Evolutionary conservation across 129 eudicot genomes (phyloP).

Genomic region (Smallanthus sonchifolius): DNA sequence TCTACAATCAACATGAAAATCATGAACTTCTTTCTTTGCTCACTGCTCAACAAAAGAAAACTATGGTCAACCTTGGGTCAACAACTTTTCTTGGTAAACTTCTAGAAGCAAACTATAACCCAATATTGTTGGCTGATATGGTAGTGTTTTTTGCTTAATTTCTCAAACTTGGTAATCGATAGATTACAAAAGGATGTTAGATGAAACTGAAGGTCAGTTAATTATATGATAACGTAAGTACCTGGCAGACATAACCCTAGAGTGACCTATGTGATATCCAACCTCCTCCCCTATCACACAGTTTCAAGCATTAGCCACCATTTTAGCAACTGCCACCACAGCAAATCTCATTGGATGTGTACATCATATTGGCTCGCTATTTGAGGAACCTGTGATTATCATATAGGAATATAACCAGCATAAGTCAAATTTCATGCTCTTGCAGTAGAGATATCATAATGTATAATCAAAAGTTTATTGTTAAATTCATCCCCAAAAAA

Average conservation of each 20-base stretch:
- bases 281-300: no score
- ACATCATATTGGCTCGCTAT: slow-evolving; percentile 71
- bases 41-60: no score
- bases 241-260: no score
- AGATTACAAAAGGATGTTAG: neutral
- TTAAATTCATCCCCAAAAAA: no score
- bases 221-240: no score
- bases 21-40: no score
- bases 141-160: neutral
- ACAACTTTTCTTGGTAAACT: slow-evolving; percentile 5
- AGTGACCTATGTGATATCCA: no score
- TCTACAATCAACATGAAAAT: neutral
- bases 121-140: neutral
- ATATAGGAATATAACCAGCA: slow-evolving; percentile 5
- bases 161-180: neutral
- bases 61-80: slow-evolving; percentile 12
- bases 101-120: slow-evolving; percentile 7
- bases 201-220: no score
- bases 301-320: slow-evolving; percentile 81
- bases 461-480: no score
- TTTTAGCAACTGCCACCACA: slow-evolving; percentile 92
- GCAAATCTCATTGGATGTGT: slow-evolving; percentile 96
- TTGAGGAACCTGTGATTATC: slow-evolving; percentile 75
- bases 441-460: no score
- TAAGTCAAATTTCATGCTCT: no score